Evolutionary conservation across 495 filamentous ascomycete genomes (phyloP).

Genomic region (Pseudevernia furfuracea): DNA sequence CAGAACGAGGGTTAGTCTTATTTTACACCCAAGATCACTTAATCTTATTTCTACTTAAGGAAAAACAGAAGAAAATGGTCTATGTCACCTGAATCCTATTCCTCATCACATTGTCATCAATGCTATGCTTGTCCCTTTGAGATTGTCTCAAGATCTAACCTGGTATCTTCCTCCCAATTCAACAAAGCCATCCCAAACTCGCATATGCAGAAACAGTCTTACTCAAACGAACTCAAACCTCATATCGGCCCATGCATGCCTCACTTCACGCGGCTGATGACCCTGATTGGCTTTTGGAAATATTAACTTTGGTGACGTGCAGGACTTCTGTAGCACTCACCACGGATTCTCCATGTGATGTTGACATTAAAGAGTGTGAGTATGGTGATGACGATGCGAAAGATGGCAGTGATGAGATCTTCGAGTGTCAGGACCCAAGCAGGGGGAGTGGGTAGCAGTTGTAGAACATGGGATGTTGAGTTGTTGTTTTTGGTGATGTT

Average conservation of each 20-base stretch:
- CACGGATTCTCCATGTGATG: background rate
- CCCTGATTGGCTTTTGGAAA: background rate
- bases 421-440: background rate
- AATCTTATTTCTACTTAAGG: too few species aligned
- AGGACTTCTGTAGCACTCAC: background rate
- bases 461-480: background rate
- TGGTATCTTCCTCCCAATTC: background rate
- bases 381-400: background rate
- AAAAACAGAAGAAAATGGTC: too few species aligned
- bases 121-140: too few species aligned
- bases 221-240: background rate
- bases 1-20: too few species aligned
- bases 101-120: too few species aligned
- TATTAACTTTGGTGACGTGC: background rate
- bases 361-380: constrained; percentile 4
- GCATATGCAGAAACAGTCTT: background rate
- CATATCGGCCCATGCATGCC: background rate
- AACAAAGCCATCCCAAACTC: background rate
- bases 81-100: too few species aligned
- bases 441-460: background rate
- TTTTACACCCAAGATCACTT: too few species aligned
- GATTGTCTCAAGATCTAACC: background rate
- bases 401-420: background rate
- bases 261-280: background rate
- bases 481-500: background rate